Conservation (phyloP, 768 basidiomycete genomes). For the Steccherinum ochraceum region DNA sequence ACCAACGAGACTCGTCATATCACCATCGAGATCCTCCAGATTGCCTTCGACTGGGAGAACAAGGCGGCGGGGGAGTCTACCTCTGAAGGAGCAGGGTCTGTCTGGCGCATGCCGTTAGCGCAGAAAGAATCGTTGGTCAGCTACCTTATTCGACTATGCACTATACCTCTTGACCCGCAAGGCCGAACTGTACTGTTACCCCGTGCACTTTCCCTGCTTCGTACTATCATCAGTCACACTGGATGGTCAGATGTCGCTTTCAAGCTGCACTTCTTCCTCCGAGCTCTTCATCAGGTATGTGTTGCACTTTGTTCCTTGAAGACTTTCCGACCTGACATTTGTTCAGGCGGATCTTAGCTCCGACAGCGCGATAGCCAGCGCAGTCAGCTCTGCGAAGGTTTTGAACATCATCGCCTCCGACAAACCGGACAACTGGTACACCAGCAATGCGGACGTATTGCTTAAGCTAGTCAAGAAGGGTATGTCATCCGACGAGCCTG, state of each 20-base stretch:
- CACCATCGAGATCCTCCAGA: slow-evolving; percentile 86
- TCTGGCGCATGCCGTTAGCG: slow-evolving; percentile 71
- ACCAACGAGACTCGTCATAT: slow-evolving; percentile 77
- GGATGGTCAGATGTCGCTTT: slow-evolving; percentile 92
- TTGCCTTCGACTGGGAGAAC: slow-evolving; percentile 93
- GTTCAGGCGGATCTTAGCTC: slow-evolving; percentile 62
- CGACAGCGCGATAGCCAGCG: slow-evolving; percentile 59
- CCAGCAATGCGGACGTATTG: slow-evolving; percentile 59
- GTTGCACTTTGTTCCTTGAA: background rate
- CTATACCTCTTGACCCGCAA: slow-evolving; percentile 53
- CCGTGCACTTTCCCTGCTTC: slow-evolving; percentile 60
- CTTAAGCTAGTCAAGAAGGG: slow-evolving; percentile 86
- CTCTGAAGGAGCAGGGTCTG: slow-evolving; percentile 1
- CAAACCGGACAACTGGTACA: slow-evolving; percentile 81
- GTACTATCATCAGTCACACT: slow-evolving; percentile 70
- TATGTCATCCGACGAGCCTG: slow-evolving; percentile 70
- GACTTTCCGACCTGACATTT: background rate
- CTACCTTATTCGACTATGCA: slow-evolving; percentile 89
- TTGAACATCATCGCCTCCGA: slow-evolving; percentile 80
- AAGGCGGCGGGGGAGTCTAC: slow-evolving; percentile 28
- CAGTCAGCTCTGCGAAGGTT: slow-evolving; percentile 81
- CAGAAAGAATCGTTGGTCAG: slow-evolving; percentile 91
- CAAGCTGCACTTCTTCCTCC: slow-evolving; percentile 84
- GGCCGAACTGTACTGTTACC: slow-evolving; percentile 43
- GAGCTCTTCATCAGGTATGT: slow-evolving; percentile 74